These are phyloP conservation scores for Stereum hirsutum DNA, from an alignment of 1,284 basidiomycete genomes.

Conservation along the genomic window DNA sequence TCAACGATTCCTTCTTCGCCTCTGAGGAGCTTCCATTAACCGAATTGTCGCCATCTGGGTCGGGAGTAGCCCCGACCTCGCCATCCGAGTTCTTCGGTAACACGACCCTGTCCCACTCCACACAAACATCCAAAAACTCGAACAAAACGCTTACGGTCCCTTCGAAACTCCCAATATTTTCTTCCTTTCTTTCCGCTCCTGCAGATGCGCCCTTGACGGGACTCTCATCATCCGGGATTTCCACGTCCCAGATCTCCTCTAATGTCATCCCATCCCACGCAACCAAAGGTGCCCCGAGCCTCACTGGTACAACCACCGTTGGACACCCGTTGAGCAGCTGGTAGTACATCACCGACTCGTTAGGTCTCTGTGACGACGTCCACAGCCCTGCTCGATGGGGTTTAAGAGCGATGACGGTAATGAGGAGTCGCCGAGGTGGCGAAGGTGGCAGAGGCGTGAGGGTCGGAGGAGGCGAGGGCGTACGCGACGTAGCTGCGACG, in stretches of 20 bases:
- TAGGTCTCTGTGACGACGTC: constrained; percentile 47
- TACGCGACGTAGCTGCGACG: constrained; percentile 35
- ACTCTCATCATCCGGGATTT: constrained; percentile 29
- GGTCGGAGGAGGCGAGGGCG: constrained; percentile 39
- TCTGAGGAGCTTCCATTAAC: constrained; percentile 10
- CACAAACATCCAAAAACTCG: constrained; percentile 51
- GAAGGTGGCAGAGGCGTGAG: constrained; percentile 32
- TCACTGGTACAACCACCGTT: constrained; percentile 47
- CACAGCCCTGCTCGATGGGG: constrained; percentile 51
- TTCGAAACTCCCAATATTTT: constrained; percentile 30
- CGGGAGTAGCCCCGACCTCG: constrained; percentile 14
- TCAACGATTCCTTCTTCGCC: constrained; percentile 28
- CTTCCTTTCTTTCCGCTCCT: no score
- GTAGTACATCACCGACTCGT: constrained; percentile 55
- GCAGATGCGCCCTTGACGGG: no score
- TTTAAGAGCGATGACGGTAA: constrained; percentile 46
- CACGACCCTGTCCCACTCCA: constrained; percentile 48
- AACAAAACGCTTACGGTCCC: constrained; percentile 44
- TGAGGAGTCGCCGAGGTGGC: constrained; percentile 44
- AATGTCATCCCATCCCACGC: constrained; percentile 56
- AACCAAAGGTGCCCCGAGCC: constrained; percentile 47
- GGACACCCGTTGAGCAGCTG: constrained; percentile 53
- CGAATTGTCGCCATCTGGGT: no score
- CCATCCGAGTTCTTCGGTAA: constrained; percentile 13
- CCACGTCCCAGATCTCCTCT: constrained; percentile 44